Evolutionary conservation across 164 flowering plant species (phyloP).

Genomic region (Nymphaea colorata): DNA sequence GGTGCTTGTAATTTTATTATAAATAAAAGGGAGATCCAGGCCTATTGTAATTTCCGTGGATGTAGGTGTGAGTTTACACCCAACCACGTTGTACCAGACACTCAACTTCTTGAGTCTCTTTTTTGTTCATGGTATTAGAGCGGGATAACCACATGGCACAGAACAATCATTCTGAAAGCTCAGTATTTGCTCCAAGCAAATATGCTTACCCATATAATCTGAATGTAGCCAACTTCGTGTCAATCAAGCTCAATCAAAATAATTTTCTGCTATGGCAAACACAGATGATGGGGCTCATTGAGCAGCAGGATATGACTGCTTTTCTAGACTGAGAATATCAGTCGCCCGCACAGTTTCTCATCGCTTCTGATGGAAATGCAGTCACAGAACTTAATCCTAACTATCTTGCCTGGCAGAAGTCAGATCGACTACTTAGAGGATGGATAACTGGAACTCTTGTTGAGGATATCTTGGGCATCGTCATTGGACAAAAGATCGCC

Average conservation of each 20-base stretch:
- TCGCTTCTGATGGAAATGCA: not conserved
- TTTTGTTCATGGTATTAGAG: too few relatives aligned
- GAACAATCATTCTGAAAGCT: too few relatives aligned
- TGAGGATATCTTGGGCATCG: not conserved
- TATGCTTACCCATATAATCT: too few relatives aligned
- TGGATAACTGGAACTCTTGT: not conserved
- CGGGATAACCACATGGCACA: too few relatives aligned
- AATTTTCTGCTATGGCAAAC: not conserved
- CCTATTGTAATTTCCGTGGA: too few relatives aligned
- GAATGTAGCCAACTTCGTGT: not conserved
- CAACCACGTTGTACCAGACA: too few relatives aligned
- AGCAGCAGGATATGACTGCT: not conserved
- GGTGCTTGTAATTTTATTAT: too few relatives aligned
- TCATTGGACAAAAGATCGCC: not conserved
- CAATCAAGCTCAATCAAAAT: not conserved
- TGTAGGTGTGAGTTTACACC: too few relatives aligned
- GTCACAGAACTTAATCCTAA: not conserved
- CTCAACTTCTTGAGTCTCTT: too few relatives aligned
- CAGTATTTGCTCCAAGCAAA: too few relatives aligned
- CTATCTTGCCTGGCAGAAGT: not conserved
- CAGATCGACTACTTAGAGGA: not conserved
- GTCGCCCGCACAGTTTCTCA: not conserved
- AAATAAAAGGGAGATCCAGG: too few relatives aligned
- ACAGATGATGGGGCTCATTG: conserved; percentile 2
- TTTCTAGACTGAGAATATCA: not conserved